Conservation (phyloP, 495 filamentous ascomycete genomes). For the Lepidopterella palustris region DNA sequence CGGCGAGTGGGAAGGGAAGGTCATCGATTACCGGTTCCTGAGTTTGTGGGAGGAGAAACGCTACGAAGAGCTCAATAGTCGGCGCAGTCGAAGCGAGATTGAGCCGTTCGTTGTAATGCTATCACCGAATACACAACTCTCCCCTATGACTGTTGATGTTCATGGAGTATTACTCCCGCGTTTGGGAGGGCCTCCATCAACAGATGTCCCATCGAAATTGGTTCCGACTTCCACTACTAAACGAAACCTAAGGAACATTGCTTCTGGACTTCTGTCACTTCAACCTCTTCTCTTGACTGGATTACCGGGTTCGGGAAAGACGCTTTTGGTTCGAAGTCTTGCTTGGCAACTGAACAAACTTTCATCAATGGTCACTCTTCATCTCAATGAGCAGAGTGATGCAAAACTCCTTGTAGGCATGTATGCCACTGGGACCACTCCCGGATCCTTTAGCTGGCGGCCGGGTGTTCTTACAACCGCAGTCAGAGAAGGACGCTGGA, state of each 20-base stretch:
- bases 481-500: slow-evolving; percentile 88
- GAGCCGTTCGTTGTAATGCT: neutral
- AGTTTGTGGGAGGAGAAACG: slow-evolving; percentile 67
- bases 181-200: slow-evolving; percentile 45
- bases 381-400: slow-evolving; percentile 95
- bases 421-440: slow-evolving; percentile 77
- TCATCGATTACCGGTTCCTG: slow-evolving; percentile 79
- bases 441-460: slow-evolving; percentile 85
- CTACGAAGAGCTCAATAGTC: slow-evolving; percentile 25
- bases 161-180: slow-evolving; percentile 63
- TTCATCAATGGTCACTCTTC: slow-evolving; percentile 75
- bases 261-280: slow-evolving; percentile 53
- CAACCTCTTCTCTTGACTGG: slow-evolving; percentile 77
- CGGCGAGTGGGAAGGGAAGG: slow-evolving; percentile 67
- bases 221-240: slow-evolving; percentile 66
- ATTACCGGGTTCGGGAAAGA: slow-evolving; percentile 83
- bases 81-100: neutral
- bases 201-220: slow-evolving; percentile 36
- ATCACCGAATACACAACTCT: slow-evolving; percentile 33
- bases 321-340: slow-evolving; percentile 73
- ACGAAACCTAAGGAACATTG: slow-evolving; percentile 62
- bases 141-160: slow-evolving; percentile 47
- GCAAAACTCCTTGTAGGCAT: slow-evolving; percentile 90
- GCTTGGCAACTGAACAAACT: slow-evolving; percentile 68
- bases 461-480: slow-evolving; percentile 93